Percentiles rank a stretch among this genome's conserved stretches.
These are phyloP conservation scores for Paraglomus brasilianum DNA, from an alignment of 192 early-diverging fungal genomes.

Conservation along the genomic window DNA sequence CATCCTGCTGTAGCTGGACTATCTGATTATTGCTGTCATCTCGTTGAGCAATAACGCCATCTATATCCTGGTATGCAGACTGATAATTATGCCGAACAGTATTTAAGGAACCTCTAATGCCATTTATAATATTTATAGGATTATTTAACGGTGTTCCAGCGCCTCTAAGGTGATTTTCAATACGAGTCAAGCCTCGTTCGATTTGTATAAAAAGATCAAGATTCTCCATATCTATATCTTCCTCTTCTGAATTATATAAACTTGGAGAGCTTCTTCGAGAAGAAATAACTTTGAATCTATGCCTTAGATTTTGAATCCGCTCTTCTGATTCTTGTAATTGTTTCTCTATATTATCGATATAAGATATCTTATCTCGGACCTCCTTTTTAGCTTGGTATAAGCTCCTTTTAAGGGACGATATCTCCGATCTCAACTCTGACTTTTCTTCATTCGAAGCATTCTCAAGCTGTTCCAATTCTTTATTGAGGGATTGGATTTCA, in stretches of 20 bases:
- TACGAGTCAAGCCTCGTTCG: neutral
- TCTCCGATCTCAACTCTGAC: constrained; percentile 12
- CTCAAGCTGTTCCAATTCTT: constrained; percentile 8
- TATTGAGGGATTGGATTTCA: neutral
- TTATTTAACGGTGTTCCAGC: neutral
- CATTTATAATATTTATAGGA: constrained; percentile 20
- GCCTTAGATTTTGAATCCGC: constrained; percentile 8
- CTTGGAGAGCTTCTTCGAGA: constrained; percentile 8
- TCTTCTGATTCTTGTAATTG: constrained; percentile 19
- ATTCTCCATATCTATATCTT: constrained; percentile 16
- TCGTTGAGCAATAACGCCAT: neutral
- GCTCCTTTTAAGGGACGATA: neutral
- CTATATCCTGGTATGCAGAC: constrained; percentile 16
- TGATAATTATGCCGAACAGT: constrained; percentile 22
- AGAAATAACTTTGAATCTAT: constrained; percentile 21
- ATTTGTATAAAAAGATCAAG: neutral
- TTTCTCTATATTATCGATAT: constrained; percentile 25
- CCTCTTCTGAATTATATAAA: constrained; percentile 19
- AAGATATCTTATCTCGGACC: neutral
- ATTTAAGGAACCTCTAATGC: constrained; percentile 21
- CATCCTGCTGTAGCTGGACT: neutral
- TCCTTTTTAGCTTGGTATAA: constrained; percentile 19
- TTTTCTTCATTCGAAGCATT: constrained; percentile 8
- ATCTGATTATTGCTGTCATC: neutral
- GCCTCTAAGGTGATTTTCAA: neutral